phyloP scores from a whole-genome alignment of 768 basidiomycete species.

The Pulveroboletus frians region DNA sequence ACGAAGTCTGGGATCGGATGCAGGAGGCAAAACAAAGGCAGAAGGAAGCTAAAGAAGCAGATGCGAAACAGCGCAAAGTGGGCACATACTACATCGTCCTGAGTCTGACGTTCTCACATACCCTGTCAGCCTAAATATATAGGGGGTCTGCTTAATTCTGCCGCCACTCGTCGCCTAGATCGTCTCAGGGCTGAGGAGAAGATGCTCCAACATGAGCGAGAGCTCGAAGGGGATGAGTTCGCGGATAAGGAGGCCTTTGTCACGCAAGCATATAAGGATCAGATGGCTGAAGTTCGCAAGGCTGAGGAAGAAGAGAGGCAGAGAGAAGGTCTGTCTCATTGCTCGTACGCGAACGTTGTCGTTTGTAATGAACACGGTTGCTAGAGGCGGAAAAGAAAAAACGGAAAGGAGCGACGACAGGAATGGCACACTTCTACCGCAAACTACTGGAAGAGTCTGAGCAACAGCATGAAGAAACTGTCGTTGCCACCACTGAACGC shows the following conservation, averaged over 20 bases:
- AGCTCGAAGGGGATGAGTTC: constrained; percentile 90
- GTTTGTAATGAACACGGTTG: neutral
- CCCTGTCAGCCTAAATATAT: constrained; percentile 86
- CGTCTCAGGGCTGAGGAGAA: constrained; percentile 94
- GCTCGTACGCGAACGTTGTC: neutral
- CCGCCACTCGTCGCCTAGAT: constrained; percentile 85
- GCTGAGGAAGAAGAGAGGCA: constrained; percentile 91
- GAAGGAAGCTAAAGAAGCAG: constrained; percentile 72
- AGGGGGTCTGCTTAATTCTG: constrained; percentile 65
- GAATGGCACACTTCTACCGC: constrained; percentile 84
- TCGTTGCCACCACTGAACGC: constrained; percentile 59
- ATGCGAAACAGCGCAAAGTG: constrained; percentile 75
- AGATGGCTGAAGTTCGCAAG: constrained; percentile 84
- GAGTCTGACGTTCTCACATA: constrained; percentile 8
- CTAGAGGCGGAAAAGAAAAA: constrained; percentile 55
- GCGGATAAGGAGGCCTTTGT: constrained; percentile 96
- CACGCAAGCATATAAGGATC: constrained; percentile 94
- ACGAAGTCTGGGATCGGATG: constrained; percentile 95
- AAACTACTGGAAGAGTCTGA: constrained; percentile 75
- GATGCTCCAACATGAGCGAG: constrained; percentile 91
- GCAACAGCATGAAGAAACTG: constrained; percentile 78
- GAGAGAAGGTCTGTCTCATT: constrained; percentile 65
- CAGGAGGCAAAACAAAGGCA: constrained; percentile 75
- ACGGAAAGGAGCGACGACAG: constrained; percentile 55
- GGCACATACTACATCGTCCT: constrained; percentile 17